Evolutionary conservation across 2,329 filamentous ascomycete species (phyloP), one percentile per base, ranked within the genome.

Genomic region (Xylaria sp.): DNA sequence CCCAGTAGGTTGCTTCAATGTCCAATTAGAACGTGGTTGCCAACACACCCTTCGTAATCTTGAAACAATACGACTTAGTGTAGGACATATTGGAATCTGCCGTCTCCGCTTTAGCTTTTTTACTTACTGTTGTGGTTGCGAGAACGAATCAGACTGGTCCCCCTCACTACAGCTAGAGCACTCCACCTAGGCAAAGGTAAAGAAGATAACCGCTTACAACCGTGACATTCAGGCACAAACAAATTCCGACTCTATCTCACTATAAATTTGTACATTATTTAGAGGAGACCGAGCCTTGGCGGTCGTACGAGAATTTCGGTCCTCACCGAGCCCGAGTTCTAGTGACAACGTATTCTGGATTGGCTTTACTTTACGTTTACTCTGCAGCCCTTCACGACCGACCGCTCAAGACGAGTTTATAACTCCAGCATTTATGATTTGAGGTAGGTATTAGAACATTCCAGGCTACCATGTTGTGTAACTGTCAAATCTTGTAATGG

Each of bases 131-230:
- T 59, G 59, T 57, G 1, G 13, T 3, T 7, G 13, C 26, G 3
- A 26, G 26, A 13, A 28, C 36, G 23, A 53, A 58, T 48, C 61
- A 57, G 38, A 17, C 42, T 31, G 15, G 38, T 1, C 51, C 36
- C 28, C 44, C 20, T 61, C 33, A 44, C 33, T 17, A 62, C 53
- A 53, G 20, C 44, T 23, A 6, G 13, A 58, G 38, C 38, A 42
- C 31, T 61, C 49, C 58, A 58, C 36, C 28, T 26, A 54, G 46
- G 23, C 40, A 33, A 66, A 33, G 59, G 48, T 59, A 59, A 60
- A 31, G 63, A 57, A 44, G 62, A 63, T 38, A 63, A 46, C 42
- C 59, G 68, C 63, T 56, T 69, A 48, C 59, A 26, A 71, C 59
- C 28, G 66, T 64, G 36, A n/a, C 63, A 66, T 66, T 51, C 59